Percentiles rank a stretch among this genome's conserved stretches.
Conservation (phyloP, 192 early-diverging fungal genomes). For the Rhizophagus clarus region DNA sequence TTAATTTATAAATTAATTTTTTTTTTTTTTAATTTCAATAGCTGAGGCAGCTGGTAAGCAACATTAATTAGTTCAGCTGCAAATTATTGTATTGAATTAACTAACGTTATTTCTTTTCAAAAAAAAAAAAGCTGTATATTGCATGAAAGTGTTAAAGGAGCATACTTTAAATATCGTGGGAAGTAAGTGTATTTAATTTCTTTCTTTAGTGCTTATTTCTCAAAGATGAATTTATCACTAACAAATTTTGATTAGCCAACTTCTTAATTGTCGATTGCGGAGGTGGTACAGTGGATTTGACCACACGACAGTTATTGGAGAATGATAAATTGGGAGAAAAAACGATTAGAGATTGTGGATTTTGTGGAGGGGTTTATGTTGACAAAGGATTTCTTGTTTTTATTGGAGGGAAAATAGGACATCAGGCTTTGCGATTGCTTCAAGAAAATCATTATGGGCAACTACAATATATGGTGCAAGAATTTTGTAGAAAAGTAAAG, state of each 20-base stretch:
- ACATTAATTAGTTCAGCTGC: neutral
- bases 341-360: conserved; percentile 2
- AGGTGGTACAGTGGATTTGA: conserved; percentile 39
- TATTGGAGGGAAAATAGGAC: neutral
- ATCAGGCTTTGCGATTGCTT: neutral
- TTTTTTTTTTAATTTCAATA: neutral
- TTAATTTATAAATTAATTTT: neutral
- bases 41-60: neutral
- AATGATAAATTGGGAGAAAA: conserved; percentile 9
- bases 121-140: neutral
- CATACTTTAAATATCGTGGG: neutral
- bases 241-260: neutral
- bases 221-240: neutral
- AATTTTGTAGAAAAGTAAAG: conserved; percentile 11
- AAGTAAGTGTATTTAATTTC: neutral
- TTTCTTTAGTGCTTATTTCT: neutral
- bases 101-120: neutral
- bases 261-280: conserved; percentile 34
- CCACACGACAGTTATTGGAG: conserved; percentile 13
- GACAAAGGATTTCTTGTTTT: conserved; percentile 15
- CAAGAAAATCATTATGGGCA: conserved; percentile 13
- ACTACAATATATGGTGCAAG: conserved; percentile 27
- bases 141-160: neutral
- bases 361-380: conserved; percentile 22
- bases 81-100: neutral